Percentiles rank a stretch among this genome's conserved stretches.
Conservation (phyloP, 108 stramenopile genomes). For the Asterionellopsis glacialis region DNA sequence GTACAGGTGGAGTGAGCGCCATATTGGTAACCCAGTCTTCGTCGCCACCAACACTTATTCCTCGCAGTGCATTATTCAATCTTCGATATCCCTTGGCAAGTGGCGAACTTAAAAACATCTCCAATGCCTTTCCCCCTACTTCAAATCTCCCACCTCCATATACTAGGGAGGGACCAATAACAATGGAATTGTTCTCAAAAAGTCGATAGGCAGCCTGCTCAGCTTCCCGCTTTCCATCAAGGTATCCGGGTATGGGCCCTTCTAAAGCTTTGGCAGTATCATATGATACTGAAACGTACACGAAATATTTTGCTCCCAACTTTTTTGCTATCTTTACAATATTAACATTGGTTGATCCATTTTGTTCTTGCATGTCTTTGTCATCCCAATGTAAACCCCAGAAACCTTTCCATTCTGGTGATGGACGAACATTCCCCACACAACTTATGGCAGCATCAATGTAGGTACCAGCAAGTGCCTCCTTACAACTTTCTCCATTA, state of each 20-base stretch:
- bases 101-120: slow-evolving; percentile 1
- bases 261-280: slow-evolving; percentile 6
- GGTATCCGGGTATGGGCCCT: slow-evolving; percentile 14
- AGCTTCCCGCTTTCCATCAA: slow-evolving; percentile 13
- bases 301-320: slow-evolving; percentile 1
- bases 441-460: slow-evolving; percentile 11
- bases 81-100: slow-evolving; percentile 8
- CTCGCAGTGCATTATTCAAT: slow-evolving; percentile 8
- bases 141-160: slow-evolving; percentile 18
- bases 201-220: slow-evolving; percentile 1
- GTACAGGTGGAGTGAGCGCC: slow-evolving; percentile 8
- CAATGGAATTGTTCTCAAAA: slow-evolving; percentile 8
- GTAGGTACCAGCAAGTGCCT: no score
- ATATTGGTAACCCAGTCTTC: slow-evolving; percentile 15
- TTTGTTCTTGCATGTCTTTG: slow-evolving; percentile 1
- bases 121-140: slow-evolving; percentile 3
- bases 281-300: slow-evolving; percentile 13
- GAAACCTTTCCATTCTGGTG: slow-evolving; percentile 7
- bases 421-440: slow-evolving; percentile 14
- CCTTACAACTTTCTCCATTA: no score
- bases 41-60: neutral
- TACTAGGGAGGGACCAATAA: slow-evolving; percentile 12
- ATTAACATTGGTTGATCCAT: slow-evolving; percentile 12
- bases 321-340: neutral
- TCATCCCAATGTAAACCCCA: slow-evolving; percentile 15